phyloP scores from a whole-genome alignment of 805 yeast genomes.

The Komagataella kurtzmanii region DNA sequence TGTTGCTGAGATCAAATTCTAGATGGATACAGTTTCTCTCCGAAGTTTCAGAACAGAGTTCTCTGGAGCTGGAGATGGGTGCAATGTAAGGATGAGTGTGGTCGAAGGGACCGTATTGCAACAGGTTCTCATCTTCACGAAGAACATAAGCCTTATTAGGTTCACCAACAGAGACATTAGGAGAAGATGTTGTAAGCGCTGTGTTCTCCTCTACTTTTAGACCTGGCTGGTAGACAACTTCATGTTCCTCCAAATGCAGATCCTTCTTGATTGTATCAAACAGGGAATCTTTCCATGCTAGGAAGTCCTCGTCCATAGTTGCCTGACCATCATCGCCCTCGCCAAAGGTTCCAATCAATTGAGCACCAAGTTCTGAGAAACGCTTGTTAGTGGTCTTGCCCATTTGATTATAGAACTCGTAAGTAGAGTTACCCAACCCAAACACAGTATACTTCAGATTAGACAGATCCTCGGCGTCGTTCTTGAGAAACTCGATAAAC shows the following conservation, averaged over 20 bases:
- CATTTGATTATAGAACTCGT: slow-evolving; percentile 81
- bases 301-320: slow-evolving; percentile 87
- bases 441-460: slow-evolving; percentile 61
- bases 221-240: slow-evolving; percentile 65
- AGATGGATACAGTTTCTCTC: slow-evolving; percentile 78
- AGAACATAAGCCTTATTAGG: slow-evolving; percentile 47
- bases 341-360: slow-evolving; percentile 63
- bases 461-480: slow-evolving; percentile 38
- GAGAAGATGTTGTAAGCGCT: slow-evolving; percentile 14
- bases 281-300: slow-evolving; percentile 80
- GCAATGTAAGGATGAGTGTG: slow-evolving; percentile 77
- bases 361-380: slow-evolving; percentile 55
- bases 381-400: slow-evolving; percentile 47
- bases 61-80: slow-evolving; percentile 43
- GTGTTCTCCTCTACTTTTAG: slow-evolving; percentile 25
- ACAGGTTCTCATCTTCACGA: slow-evolving; percentile 13
- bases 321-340: slow-evolving; percentile 94
- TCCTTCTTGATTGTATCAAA: slow-evolving; percentile 52
- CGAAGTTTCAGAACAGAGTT: slow-evolving; percentile 36
- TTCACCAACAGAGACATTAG: slow-evolving; percentile 67
- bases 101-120: slow-evolving; percentile 62
- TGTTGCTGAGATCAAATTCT: slow-evolving; percentile 69
- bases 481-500: slow-evolving; percentile 58
- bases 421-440: slow-evolving; percentile 91
- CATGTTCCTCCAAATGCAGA: slow-evolving; percentile 66